Percentiles rank a stretch among this genome's conserved stretches.
phyloP scores from a whole-genome alignment of 148 eudicot species.

The Tetragonia tetragonoides region DNA sequence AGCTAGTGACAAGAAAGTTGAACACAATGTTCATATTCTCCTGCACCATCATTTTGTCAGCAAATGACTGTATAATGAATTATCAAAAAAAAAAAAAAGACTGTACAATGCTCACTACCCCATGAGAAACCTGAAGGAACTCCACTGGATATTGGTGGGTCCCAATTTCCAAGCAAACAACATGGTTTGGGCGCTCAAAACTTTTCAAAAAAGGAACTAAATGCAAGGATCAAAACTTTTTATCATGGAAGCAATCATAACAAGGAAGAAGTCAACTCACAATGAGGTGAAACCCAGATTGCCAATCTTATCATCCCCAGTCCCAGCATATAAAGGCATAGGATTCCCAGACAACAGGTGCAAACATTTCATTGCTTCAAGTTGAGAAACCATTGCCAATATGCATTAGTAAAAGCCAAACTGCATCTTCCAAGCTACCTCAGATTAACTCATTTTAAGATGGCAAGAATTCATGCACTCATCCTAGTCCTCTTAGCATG shows the following conservation, averaged over 20 bases:
- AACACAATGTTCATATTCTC: constrained; percentile 21
- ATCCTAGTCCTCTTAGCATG: constrained; percentile 34
- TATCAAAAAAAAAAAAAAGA: no score
- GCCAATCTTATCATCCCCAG: constrained; percentile 16
- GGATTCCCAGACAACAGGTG: constrained; percentile 36
- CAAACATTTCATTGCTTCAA: constrained; percentile 28
- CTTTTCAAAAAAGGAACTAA: constrained; percentile 15
- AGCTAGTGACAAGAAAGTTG: constrained; percentile 20
- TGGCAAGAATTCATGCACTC: constrained; percentile 35
- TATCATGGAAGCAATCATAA: constrained; percentile 50
- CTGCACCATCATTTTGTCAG: constrained; percentile 30
- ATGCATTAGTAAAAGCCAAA: constrained; percentile 12
- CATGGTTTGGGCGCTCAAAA: constrained; percentile 18
- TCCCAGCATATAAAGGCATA: constrained; percentile 33
- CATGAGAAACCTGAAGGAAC: constrained; percentile 11
- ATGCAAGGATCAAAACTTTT: constrained; percentile 18
- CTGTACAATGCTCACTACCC: constrained; percentile 12
- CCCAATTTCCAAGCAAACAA: constrained; percentile 1
- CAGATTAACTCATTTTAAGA: constrained; percentile 20
- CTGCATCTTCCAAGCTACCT: constrained; percentile 13
- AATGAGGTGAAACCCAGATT: constrained; percentile 31
- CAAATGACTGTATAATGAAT: constrained; percentile 2
- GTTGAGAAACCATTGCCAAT: constrained; percentile 30
- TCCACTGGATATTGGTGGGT: constrained; percentile 22
- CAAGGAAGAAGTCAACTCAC: constrained; percentile 45